phyloP scores from a whole-genome alignment of 192 early-diverging fungal genomes.

The Pecoramyces ruminantium region DNA sequence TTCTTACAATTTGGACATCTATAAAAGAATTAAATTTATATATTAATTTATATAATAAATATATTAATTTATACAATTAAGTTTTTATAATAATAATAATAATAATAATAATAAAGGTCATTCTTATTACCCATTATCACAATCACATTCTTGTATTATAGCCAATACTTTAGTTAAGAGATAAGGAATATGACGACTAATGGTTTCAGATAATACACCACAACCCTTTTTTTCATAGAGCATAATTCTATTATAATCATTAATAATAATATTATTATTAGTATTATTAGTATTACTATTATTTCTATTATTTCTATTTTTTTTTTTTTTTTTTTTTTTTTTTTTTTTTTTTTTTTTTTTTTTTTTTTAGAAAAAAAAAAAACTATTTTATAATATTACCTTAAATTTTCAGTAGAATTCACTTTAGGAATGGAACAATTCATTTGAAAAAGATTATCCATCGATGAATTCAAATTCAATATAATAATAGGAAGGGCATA shows the following conservation, averaged over 20 bases:
- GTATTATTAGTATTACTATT: no score
- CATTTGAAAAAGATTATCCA: background rate
- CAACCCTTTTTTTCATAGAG: background rate
- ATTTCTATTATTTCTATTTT: no score
- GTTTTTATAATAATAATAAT: no score
- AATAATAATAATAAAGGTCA: no score
- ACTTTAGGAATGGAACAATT: background rate
- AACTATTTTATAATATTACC: no score
- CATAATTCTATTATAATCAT: background rate
- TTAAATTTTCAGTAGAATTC: background rate
- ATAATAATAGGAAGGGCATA: background rate
- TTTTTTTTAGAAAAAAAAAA: no score
- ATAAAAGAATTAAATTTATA: no score
- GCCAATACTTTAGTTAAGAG: background rate
- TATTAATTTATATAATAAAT: no score
- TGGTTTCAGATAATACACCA: background rate
- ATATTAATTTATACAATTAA: no score
- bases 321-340: no score
- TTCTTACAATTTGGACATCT: no score
- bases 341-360: background rate
- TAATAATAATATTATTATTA: no score
- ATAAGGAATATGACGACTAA: background rate
- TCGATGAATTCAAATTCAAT: background rate
- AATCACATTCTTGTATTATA: background rate
- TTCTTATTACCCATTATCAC: background rate